Evolutionary conservation across 352 stramenopile genomes (phyloP), one percentile per base, ranked within the genome.

Genomic region (Pythium scleroteichum): DNA sequence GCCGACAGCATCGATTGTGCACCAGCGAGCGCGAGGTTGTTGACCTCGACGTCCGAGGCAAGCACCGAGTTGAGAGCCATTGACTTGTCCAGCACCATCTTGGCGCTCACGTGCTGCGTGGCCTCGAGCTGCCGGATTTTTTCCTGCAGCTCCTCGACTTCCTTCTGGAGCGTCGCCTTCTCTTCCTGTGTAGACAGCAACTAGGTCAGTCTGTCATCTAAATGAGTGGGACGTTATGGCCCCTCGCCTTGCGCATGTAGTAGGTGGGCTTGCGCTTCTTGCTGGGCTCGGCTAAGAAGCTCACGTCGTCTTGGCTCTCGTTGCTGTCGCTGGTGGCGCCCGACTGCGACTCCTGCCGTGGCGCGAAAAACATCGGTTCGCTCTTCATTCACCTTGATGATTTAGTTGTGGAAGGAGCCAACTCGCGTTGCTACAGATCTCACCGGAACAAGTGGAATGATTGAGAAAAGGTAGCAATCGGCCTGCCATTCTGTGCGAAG

Each of bases 221-320:
- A n/a, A n/a, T n/a, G n/a, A n/a, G n/a, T n/a, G n/a, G 8, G 8
- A 39, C 8, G 33, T 39, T 14, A 39, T 8, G 8, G 33, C 8
- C 8, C 29, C 44, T 17, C 17, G 55, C 55, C 46, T 49, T 63
- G 55, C 55, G 55, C 22, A 49, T 46, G n/a, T 64, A 64, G 48
- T 64, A 64, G 23, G 57, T 64, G 10, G 57, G 35, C n/a, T 57
- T 64, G 27, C 56, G 56, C 55, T 62, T 62, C 44, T 62, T 62
- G 12, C 4, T 38, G n/a, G 55, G 27, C 19, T 2, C 41, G n/a
- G n/a, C n/a, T n/a, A n/a, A n/a, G n/a, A n/a, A n/a, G 3, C 22
- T 7, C 2, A 14, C 29, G 4, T 59, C 52, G 10, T 52, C 42
- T 8, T 44, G 27, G 27, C 27, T 32, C 16, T 60, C 53, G 41